These are phyloP conservation scores for Gracilariopsis chorda DNA, from an alignment of 23 red algal species.

Conservation along the genomic window DNA sequence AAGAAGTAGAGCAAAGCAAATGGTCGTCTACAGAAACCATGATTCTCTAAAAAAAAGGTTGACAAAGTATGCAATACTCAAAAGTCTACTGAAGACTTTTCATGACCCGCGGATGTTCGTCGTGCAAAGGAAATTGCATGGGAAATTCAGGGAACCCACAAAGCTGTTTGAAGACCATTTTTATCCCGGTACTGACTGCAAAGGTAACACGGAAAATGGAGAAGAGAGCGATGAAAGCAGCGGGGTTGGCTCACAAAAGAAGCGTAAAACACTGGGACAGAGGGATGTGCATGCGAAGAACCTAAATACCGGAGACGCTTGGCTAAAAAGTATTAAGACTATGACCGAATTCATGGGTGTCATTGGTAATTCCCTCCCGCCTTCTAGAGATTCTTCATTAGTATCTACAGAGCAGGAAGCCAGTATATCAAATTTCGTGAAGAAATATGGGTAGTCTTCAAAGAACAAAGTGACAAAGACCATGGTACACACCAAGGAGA, in stretches of 20 bases:
- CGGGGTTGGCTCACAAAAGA: too few relatives aligned
- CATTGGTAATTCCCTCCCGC: too few relatives aligned
- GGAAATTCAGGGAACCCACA: background rate
- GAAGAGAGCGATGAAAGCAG: background rate
- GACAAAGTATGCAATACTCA: background rate
- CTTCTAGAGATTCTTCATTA: too few relatives aligned
- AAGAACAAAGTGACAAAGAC: too few relatives aligned
- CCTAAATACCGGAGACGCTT: background rate
- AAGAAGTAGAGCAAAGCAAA: background rate
- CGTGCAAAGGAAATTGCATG: background rate
- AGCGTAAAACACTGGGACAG: background rate
- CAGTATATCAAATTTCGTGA: too few relatives aligned
- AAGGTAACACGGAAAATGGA: background rate
- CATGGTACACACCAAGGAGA: background rate
- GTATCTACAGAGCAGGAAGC: too few relatives aligned
- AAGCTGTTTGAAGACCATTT: too few relatives aligned
- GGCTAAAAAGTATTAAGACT: too few relatives aligned
- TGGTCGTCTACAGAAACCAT: background rate
- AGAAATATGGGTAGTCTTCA: too few relatives aligned
- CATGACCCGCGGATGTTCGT: background rate
- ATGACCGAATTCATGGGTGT: too few relatives aligned
- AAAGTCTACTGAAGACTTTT: background rate
- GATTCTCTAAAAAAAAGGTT: background rate
- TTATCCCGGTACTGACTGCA: background rate
- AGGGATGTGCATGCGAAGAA: background rate